Evolutionary conservation across 192 early-diverging fungal genomes (phyloP), one percentile per base, ranked within the genome.

Genomic region (Linnemannia zychae): DNA sequence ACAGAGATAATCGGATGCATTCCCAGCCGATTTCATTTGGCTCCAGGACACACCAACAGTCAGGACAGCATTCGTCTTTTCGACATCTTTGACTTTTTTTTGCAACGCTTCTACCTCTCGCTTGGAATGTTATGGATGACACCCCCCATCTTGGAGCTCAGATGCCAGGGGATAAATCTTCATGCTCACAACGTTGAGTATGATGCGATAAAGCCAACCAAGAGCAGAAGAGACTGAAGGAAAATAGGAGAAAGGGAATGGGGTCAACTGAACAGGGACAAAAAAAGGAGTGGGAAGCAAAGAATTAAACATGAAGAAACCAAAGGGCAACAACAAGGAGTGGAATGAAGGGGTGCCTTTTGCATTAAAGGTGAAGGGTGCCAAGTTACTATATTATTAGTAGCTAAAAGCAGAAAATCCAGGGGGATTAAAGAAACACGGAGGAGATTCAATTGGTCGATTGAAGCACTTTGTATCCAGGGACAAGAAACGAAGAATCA

Each of bases 201-300:
- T 82, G 20, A 65, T 20, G 31, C 17, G 38, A 36, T 20, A 31
- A 65, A 52, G 36, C 66, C 33, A 40, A 73, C 49, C 48, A 20
- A 72, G 47, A 24, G 40, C 75, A 67, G 17, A 80, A 63, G 31
- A 52, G 24, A 53, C 7, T 15, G 46, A 66, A 63, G 11, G 75
- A 66, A 84, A 84, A 84, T 79, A 84, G 82, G 77, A 84, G 76
- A 78, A 77, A 60, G 76, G 50, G 70, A 67, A 36, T 44, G 57
- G 47, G 75, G 50, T 75, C 66, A 75, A 78, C 76, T 65, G 57
- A 49, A 77, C 48, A 74, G 47, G 63, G 71, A 72, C 60, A 18
- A 77, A 73, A 82, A 82, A 84, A 78, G 77, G 81, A 84, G 81
- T 84, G 81, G 81, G 72, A 78, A 84, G 75, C 67, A 74, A 37